phyloP scores from a whole-genome alignment of 225 moss, liverwort and hornwort genomes.

The Anthoceros angustus region DNA sequence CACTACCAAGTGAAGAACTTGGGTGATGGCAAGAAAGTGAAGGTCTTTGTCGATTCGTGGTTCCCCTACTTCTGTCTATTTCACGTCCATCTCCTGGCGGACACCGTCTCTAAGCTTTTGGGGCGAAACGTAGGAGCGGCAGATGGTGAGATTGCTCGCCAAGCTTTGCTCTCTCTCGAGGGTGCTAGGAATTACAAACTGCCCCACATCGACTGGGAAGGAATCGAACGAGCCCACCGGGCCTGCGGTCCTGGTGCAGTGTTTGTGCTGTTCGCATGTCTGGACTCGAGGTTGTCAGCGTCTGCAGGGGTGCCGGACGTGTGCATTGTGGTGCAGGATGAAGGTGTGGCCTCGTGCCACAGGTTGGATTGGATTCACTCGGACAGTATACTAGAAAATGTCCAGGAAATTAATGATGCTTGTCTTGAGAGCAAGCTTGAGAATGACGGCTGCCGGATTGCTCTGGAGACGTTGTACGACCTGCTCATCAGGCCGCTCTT shows the following conservation, averaged over 20 bases:
- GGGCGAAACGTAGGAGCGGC: too few species aligned
- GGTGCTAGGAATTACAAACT: neutral
- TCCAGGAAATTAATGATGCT: neutral
- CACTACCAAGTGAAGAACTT: neutral
- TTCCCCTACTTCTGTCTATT: neutral
- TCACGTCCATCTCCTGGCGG: neutral
- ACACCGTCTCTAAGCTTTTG: neutral
- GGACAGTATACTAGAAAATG: neutral
- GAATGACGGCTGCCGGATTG: neutral
- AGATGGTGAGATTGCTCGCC: neutral
- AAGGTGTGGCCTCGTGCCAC: neutral
- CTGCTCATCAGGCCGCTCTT: neutral
- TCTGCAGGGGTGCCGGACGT: too few species aligned
- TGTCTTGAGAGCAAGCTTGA: neutral
- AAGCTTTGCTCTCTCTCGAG: neutral
- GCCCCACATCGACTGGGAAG: neutral
- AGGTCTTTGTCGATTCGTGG: too few species aligned
- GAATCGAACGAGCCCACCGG: neutral
- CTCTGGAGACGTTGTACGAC: neutral
- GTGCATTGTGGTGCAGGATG: neutral
- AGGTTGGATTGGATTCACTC: neutral
- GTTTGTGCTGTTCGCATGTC: neutral
- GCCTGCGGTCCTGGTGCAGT: neutral
- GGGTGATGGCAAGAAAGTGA: too few species aligned
- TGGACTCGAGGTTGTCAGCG: too few species aligned